phyloP scores from a whole-genome alignment of 2,329 filamentous ascomycete species.

The Chrysoporthe deuterocubensis region DNA sequence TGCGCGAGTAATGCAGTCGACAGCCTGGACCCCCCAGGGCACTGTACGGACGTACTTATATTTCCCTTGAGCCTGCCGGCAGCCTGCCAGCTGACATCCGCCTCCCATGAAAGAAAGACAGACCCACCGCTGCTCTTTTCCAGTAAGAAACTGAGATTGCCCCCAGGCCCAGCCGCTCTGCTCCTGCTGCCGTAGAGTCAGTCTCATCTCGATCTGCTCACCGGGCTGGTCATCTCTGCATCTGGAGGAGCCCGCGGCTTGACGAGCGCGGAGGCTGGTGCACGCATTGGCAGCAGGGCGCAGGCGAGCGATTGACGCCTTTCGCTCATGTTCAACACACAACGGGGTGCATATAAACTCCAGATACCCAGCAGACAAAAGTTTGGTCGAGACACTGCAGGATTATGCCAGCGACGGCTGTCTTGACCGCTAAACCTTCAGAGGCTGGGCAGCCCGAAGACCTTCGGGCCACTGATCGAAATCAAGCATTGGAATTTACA shows the following conservation, averaged over 20 bases:
- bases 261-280: not conserved
- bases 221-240: slow-evolving; percentile 10
- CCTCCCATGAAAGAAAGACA: not conserved
- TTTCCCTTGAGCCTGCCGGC: not conserved
- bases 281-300: slow-evolving; percentile 2
- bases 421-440: slow-evolving; percentile 10
- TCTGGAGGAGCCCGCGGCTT: not conserved
- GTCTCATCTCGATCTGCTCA: slow-evolving; percentile 15
- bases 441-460: slow-evolving; percentile 23
- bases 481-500: slow-evolving; percentile 19
- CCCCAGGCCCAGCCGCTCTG: not conserved
- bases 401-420: slow-evolving; percentile 7
- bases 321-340: not conserved
- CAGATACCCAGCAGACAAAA: not conserved
- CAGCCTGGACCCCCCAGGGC: not conserved
- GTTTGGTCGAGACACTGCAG: not conserved
- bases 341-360: not conserved
- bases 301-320: not conserved
- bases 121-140: not conserved
- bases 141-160: not conserved
- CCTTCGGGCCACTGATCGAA: slow-evolving; percentile 24
- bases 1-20: not conserved
- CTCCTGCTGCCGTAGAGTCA: not conserved
- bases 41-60: slow-evolving; percentile 12
- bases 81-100: not conserved